These are phyloP conservation scores for Eutypella sp. DNA, from an alignment of 2,329 filamentous ascomycete genomes.

Conservation along the genomic window DNA sequence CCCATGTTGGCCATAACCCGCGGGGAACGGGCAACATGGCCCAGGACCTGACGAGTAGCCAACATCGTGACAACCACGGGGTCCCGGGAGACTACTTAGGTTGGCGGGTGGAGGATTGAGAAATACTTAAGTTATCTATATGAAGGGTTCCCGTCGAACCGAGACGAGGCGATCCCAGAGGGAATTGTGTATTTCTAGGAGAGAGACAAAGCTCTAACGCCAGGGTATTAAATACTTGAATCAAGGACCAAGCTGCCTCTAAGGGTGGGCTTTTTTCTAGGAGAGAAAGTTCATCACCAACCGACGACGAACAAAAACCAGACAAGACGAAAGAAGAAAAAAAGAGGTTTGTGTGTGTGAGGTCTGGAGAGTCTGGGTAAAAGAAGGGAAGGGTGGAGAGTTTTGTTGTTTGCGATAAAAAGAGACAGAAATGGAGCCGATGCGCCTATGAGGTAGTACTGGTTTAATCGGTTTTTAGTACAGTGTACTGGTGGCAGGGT, in stretches of 20 bases:
- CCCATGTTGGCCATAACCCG: conserved; percentile 52
- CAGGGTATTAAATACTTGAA: conserved; percentile 23
- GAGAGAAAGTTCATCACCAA: conserved; percentile 9
- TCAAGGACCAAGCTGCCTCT: conserved; percentile 26
- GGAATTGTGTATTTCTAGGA: conserved; percentile 32
- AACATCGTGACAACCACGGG: conserved; percentile 52
- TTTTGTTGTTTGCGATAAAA: conserved; percentile 31
- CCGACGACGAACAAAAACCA: conserved; percentile 1
- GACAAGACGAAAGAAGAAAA: conserved; percentile 10
- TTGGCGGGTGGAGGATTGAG: conserved; percentile 15
- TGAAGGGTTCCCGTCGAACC: conserved; percentile 4
- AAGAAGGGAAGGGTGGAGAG: conserved; percentile 32
- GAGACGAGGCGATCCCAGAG: conserved; percentile 8
- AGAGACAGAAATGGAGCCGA: conserved; percentile 16
- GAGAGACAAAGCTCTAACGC: conserved; percentile 4
- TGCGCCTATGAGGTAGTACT: too few relatives aligned
- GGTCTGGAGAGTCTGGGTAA: too few relatives aligned
- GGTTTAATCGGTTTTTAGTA: too few relatives aligned
- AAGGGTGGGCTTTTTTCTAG: conserved; percentile 21
- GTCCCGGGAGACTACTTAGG: too few relatives aligned
- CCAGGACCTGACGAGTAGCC: conserved; percentile 66
- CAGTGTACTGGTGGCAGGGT: too few relatives aligned
- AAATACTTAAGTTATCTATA: conserved; percentile 3
- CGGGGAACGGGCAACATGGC: conserved; percentile 56
- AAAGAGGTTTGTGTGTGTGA: conserved; percentile 4